Evolutionary conservation across 176 grass and related monocot species (phyloP).

Genomic region (Saccharum spontaneum): DNA sequence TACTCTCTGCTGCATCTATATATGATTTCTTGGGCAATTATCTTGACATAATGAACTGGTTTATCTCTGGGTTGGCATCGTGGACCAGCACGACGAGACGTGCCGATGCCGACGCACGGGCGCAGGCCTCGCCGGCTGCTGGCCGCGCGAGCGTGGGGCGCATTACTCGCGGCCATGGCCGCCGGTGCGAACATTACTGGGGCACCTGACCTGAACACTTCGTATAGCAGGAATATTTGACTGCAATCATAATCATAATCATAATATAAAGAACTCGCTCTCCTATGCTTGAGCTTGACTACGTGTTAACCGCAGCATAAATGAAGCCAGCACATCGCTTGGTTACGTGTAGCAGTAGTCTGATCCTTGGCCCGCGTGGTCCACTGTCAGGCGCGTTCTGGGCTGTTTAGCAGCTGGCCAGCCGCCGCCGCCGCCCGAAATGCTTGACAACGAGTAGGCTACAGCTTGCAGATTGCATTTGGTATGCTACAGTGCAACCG

Average conservation of each 20-base stretch:
- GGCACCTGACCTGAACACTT: not conserved
- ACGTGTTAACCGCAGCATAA: too few species aligned
- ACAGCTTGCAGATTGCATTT: not conserved
- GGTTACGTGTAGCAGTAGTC: constrained; percentile 19
- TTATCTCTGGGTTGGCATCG: not conserved
- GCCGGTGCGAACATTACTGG: not conserved
- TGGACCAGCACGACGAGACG: constrained; percentile 9
- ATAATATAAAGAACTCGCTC: too few species aligned
- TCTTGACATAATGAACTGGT: not conserved
- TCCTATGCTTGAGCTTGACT: too few species aligned
- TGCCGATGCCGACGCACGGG: not conserved
- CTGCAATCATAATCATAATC: not conserved
- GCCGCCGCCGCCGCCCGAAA: not conserved
- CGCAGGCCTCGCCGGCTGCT: constrained; percentile 7
- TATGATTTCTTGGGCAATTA: not conserved
- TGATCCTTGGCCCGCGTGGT: not conserved
- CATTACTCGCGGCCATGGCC: not conserved
- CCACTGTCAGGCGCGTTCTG: not conserved
- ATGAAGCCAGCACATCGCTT: not conserved
- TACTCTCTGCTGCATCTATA: not conserved
- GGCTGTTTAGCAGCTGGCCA: not conserved
- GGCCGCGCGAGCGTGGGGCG: constrained; percentile 8
- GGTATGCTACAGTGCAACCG: not conserved
- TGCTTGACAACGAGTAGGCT: not conserved
- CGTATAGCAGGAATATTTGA: not conserved